Conservation (phyloP, 2,329 filamentous ascomycete genomes). For the Exophiala calicioides region DNA sequence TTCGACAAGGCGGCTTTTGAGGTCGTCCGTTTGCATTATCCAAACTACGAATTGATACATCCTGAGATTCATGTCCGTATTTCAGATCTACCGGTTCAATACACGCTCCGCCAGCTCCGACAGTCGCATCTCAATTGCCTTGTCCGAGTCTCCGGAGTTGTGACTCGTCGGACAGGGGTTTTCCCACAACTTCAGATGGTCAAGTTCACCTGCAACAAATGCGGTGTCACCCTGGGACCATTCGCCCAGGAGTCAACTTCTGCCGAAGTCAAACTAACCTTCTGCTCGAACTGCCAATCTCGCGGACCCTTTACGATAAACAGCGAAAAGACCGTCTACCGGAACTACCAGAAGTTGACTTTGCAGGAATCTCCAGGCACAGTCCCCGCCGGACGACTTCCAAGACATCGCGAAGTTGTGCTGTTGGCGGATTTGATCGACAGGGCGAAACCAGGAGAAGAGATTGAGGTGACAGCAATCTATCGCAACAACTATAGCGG, state of each 20-base stretch:
- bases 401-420: conserved; percentile 90
- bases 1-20: conserved; percentile 98
- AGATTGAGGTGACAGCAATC: conserved; percentile 94
- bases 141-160: conserved; percentile 90
- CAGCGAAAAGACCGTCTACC: conserved; percentile 96
- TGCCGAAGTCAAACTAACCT: conserved; percentile 92
- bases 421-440: conserved; percentile 97
- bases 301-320: conserved; percentile 93
- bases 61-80: conserved; percentile 97
- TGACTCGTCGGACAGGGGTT: conserved; percentile 89
- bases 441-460: conserved; percentile 92
- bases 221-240: conserved; percentile 84
- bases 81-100: conserved; percentile 88
- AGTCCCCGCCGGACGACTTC: conserved; percentile 90
- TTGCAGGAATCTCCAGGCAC: conserved; percentile 96
- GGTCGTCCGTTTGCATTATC: conserved; percentile 91
- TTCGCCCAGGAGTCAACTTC: conserved; percentile 93
- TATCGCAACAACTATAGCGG: conserved; percentile 99
- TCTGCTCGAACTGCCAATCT: conserved; percentile 94
- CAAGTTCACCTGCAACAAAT: conserved; percentile 96
- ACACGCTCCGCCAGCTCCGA: conserved; percentile 90
- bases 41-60: conserved; percentile 96
- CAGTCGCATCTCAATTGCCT: conserved; percentile 96
- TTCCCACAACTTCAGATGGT: conserved; percentile 98
- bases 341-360: conserved; percentile 97